Evolutionary conservation across 768 basidiomycete genomes (phyloP), one percentile per base, ranked within the genome.

Genomic region (Rhodotorula taiwanensis): DNA sequence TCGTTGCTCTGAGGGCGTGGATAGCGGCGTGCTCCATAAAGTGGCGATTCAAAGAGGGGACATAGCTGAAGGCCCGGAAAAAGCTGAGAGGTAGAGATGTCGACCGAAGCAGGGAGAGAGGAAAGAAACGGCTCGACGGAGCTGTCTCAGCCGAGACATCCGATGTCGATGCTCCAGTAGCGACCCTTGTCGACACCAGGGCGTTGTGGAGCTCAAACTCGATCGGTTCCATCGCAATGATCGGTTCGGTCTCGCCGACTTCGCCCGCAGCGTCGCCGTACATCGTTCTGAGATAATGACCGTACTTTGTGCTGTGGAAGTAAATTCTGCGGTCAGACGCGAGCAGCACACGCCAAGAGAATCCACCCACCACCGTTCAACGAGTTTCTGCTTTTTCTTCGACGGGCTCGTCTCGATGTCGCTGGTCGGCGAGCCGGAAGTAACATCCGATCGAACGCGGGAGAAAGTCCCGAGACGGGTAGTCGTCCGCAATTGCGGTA

Each of bases 21-120:
- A 79, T 14, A 78, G 84, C 25, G 87, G 87, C 8, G 82, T 71
- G 70, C 84, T 82, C 4, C 83, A 85, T 4, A 55, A 88, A 74
- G 23, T 83, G 83, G 64, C 83, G 83, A 59, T 82, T 82, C 18
- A 93, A 78, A 9, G 80, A 79, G 9, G 90, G 88, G 18, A 89
- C 76, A 33, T 85, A 69, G 52, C 79, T 74, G 70, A 86, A 84
- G 1, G 82, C 78, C 18, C 75, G 75, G 48, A 79, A 80, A 36
- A 87, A 74, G 44, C 77, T 76, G 50, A 75, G 73, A 1, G 86
- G 77, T 59, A 90, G 76, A 28, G 77, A 74, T n/a, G 83, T 75
- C 75, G 9, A 76, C 34, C 27, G 58, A 47, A 56, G 58, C 42
- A 58, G 56, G 21, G 36, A 58, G 10, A 15, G 2, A 0, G 67